A percentile compares a stretch with the other conserved stretches of the same genome.
These are phyloP conservation scores for Neofusicoccum umdonicola DNA, from an alignment of 2,329 filamentous ascomycete species.

Conservation along the genomic window DNA sequence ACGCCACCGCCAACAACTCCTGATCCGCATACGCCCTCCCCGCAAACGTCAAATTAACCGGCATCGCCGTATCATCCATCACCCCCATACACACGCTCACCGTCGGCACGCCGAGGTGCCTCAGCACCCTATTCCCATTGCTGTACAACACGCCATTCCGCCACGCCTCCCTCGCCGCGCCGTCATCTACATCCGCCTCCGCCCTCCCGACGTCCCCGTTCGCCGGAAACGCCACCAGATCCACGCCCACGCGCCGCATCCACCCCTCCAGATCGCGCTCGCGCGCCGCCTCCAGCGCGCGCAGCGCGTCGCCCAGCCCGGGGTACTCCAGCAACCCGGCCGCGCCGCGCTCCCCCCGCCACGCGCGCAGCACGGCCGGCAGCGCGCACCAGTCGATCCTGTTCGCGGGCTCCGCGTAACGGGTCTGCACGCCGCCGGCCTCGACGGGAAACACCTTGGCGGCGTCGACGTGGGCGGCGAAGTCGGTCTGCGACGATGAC, in stretches of 20 bases:
- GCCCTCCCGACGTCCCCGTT: constrained; percentile 49
- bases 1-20: constrained; percentile 23
- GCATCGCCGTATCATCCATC: constrained; percentile 47
- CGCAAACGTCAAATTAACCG: constrained; percentile 50
- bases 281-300: constrained; percentile 45
- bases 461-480: constrained; percentile 27
- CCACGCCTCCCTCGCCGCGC: constrained; percentile 34
- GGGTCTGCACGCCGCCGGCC: constrained; percentile 31
- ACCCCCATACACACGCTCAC: constrained; percentile 51
- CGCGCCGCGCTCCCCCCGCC: background rate
- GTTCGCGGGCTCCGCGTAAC: constrained; percentile 9
- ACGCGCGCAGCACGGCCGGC: background rate
- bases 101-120: constrained; percentile 52
- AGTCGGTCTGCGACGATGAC: background rate
- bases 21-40: constrained; percentile 46
- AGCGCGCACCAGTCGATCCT: background rate
- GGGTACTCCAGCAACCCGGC: constrained; percentile 29
- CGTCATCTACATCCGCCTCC: constrained; percentile 39
- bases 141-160: constrained; percentile 51
- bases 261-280: constrained; percentile 47
- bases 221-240: constrained; percentile 47
- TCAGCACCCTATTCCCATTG: constrained; percentile 50
- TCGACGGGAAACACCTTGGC: constrained; percentile 23
- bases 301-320: constrained; percentile 38
- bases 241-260: constrained; percentile 39